Evolutionary conservation across 148 eudicot species (phyloP).

Genomic region (Silene uniflora): DNA sequence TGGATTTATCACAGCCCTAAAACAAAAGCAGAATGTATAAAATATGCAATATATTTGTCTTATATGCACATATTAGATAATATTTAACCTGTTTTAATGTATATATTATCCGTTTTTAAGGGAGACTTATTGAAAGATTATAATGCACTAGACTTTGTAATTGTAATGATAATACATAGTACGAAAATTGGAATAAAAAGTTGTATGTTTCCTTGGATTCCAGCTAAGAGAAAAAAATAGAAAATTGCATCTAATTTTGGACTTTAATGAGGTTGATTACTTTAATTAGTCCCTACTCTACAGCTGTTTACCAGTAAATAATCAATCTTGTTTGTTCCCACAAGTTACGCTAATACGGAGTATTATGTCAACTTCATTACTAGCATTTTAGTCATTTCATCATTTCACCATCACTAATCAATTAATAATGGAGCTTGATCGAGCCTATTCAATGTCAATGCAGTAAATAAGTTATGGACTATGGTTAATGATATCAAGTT

Average conservation of each 20-base stretch:
- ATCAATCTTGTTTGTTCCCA: constrained; percentile 34
- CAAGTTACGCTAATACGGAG: constrained; percentile 39
- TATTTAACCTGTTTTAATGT: no score
- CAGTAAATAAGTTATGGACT: no score
- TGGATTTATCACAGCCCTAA: no score
- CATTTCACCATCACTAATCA: neutral
- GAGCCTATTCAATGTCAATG: no score
- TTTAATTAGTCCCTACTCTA: constrained; percentile 47
- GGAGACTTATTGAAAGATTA: no score
- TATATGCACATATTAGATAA: no score
- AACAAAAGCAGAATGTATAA: no score
- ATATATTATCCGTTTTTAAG: no score
- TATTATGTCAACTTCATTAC: neutral
- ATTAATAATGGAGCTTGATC: constrained; percentile 13
- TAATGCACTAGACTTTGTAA: neutral
- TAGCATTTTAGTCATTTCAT: neutral
- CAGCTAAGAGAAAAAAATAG: constrained; percentile 34
- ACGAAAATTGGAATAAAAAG: neutral
- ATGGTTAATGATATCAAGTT: no score
- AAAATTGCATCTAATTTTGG: constrained; percentile 20
- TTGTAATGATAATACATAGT: constrained; percentile 5
- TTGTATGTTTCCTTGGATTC: constrained; percentile 37
- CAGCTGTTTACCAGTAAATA: constrained; percentile 67
- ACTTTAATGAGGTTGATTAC: constrained; percentile 16
- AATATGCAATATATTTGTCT: no score